phyloP scores from a whole-genome alignment of 148 eudicot species.

The Heliosperma pusillum region DNA sequence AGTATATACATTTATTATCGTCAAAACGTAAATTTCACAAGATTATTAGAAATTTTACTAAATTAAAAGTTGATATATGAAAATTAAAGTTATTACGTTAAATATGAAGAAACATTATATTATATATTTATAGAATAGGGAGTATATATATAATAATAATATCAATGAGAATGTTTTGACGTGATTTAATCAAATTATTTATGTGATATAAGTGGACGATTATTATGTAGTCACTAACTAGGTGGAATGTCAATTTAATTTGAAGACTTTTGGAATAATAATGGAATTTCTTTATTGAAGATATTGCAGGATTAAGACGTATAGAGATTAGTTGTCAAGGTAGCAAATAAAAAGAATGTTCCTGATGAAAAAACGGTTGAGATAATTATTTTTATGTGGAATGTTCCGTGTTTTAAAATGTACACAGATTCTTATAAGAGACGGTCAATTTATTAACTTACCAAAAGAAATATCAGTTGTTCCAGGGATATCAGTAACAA shows the following conservation, averaged over 20 bases:
- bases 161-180: not conserved
- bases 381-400: no score
- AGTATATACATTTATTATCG: no score
- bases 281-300: not conserved
- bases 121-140: no score
- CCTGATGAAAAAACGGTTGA: not conserved
- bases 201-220: not conserved
- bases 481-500: conserved; percentile 89
- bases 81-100: no score
- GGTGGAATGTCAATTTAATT: not conserved
- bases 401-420: no score
- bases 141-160: no score
- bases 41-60: no score
- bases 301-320: not conserved
- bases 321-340: conserved; percentile 1
- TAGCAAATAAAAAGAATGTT: not conserved
- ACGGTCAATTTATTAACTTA: conserved; percentile 19
- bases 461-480: conserved; percentile 86
- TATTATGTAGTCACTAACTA: conserved; percentile 1
- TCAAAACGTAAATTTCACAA: no score
- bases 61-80: no score
- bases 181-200: not conserved
- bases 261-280: not conserved
- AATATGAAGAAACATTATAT: no score
- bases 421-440: no score